Percentiles rank a stretch among this genome's conserved stretches.
These are phyloP conservation scores for Fusarium sp. DNA, from an alignment of 2,329 filamentous ascomycete genomes.

Conservation along the genomic window DNA sequence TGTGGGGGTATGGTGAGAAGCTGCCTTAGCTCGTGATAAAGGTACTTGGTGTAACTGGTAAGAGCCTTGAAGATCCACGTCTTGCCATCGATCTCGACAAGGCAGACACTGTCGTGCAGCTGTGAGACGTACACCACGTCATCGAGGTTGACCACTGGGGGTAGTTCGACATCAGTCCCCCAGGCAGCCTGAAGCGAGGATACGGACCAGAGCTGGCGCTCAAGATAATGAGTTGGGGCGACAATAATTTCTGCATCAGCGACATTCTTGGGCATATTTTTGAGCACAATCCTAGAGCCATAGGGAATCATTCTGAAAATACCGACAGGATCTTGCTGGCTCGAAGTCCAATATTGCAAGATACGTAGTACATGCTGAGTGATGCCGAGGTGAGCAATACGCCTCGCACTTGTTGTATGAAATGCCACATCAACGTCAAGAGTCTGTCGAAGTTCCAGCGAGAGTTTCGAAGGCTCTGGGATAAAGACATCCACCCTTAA, in stretches of 20 bases:
- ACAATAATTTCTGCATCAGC: constrained; percentile 59
- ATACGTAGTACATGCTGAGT: constrained; percentile 65
- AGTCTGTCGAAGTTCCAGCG: constrained; percentile 56
- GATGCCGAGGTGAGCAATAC: constrained; percentile 63
- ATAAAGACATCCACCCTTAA: constrained; percentile 70
- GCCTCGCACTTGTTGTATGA: constrained; percentile 63
- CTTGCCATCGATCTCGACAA: constrained; percentile 59
- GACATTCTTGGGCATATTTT: constrained; percentile 61
- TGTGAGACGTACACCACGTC: constrained; percentile 64
- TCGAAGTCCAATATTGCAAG: constrained; percentile 63
- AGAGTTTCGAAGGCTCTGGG: constrained; percentile 60
- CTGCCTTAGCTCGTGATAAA: constrained; percentile 70
- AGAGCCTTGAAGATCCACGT: constrained; percentile 69
- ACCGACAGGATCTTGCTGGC: constrained; percentile 45
- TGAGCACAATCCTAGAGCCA: constrained; percentile 67
- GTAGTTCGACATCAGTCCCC: constrained; percentile 56
- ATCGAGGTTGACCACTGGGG: constrained; percentile 61
- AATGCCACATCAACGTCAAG: constrained; percentile 64
- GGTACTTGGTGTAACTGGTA: constrained; percentile 67
- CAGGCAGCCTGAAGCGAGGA: constrained; percentile 58
- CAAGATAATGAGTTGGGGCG: constrained; percentile 64
- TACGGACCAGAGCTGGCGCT: constrained; percentile 62
- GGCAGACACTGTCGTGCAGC: constrained; percentile 69
- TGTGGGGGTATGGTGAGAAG: constrained; percentile 65
- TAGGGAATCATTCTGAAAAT: constrained; percentile 64